These are phyloP conservation scores for Candida piceae DNA, from an alignment of 805 yeast genomes.

Conservation along the genomic window DNA sequence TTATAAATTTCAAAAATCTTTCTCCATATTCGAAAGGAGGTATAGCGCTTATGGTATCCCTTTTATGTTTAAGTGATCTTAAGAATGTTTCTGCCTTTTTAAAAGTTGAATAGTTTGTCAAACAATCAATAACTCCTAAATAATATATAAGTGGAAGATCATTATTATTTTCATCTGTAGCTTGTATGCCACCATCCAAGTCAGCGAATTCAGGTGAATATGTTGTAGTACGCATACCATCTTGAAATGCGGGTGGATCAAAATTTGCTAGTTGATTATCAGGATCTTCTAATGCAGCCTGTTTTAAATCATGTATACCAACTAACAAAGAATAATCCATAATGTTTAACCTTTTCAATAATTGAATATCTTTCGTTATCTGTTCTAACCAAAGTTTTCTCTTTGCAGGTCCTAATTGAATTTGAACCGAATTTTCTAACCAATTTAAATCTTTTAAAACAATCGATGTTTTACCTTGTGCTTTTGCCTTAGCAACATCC, in stretches of 20 bases:
- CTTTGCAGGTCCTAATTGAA: slow-evolving; percentile 75
- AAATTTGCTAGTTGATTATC: slow-evolving; percentile 19
- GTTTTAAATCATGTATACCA: slow-evolving; percentile 76
- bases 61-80: slow-evolving; percentile 65
- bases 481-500: slow-evolving; percentile 27
- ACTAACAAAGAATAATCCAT: slow-evolving; percentile 93
- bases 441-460: slow-evolving; percentile 88
- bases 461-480: slow-evolving; percentile 28
- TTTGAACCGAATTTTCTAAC: slow-evolving; percentile 58
- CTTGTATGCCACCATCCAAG: slow-evolving; percentile 73
- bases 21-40: slow-evolving; percentile 91
- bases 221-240: slow-evolving; percentile 9
- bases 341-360: slow-evolving; percentile 70
- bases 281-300: slow-evolving; percentile 39
- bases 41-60: slow-evolving; percentile 75
- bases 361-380: slow-evolving; percentile 65
- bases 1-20: slow-evolving; percentile 70
- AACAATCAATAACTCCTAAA: slow-evolving; percentile 89
- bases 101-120: slow-evolving; percentile 70
- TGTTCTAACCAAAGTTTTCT: slow-evolving; percentile 58
- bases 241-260: slow-evolving; percentile 20
- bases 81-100: slow-evolving; percentile 83
- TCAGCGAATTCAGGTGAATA: slow-evolving; percentile 17
- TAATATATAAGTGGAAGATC: slow-evolving; percentile 73
- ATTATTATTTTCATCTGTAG: slow-evolving; percentile 58